Evolutionary conservation across 163 green algal species (phyloP).

Genomic region (Smithsoniella earleae): DNA sequence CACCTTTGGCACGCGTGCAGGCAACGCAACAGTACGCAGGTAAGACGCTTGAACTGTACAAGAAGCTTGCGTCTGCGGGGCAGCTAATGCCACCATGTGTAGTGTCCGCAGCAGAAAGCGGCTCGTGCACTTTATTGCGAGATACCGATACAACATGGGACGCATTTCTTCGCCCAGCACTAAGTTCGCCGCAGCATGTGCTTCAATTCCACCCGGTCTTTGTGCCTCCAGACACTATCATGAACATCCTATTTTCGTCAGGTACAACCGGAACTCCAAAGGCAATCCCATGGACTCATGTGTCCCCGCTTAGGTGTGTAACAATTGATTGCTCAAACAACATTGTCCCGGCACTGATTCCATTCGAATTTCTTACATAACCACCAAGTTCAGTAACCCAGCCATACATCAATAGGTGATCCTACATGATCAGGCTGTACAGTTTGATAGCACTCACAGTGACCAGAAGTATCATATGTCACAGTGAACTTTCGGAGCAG

Average conservation of each 20-base stretch:
- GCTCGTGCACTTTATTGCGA: slow-evolving; percentile 40
- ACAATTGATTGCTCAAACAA: no score
- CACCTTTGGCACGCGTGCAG: slow-evolving; percentile 11
- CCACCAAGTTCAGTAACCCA: no score
- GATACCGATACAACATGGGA: slow-evolving; percentile 49
- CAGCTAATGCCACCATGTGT: neutral
- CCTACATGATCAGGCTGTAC: no score
- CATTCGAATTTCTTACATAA: no score
- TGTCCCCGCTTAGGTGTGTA: slow-evolving; percentile 69
- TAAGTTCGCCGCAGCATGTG: neutral
- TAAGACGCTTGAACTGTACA: slow-evolving; percentile 11
- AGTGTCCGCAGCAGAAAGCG: neutral
- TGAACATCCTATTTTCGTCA: slow-evolving; percentile 84
- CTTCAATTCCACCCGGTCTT: slow-evolving; percentile 37
- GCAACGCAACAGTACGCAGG: neutral
- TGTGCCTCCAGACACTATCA: slow-evolving; percentile 38
- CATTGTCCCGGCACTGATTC: no score
- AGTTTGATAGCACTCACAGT: no score
- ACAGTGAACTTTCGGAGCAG: no score
- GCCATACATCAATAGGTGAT: no score
- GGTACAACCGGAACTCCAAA: slow-evolving; percentile 80
- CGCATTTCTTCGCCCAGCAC: slow-evolving; percentile 42
- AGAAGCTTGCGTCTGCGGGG: neutral
- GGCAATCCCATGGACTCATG: slow-evolving; percentile 80
- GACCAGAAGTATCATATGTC: no score